Base-by-base conservation (phyloP, 1,284 basidiomycete species). In the Sphaerobolus stellatus region DNA sequence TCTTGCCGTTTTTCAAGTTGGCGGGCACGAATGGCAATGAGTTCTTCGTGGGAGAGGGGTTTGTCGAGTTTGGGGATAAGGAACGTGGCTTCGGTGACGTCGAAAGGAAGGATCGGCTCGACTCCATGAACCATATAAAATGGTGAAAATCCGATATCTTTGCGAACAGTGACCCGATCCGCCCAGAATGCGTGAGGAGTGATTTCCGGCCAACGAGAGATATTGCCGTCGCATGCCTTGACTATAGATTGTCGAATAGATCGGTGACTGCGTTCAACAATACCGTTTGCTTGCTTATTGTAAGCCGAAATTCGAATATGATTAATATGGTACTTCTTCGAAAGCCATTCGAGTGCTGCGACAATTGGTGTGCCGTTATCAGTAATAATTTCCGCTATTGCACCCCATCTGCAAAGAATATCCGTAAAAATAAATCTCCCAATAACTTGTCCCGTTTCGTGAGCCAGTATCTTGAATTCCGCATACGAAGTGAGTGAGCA, bases 241-340 rank as follows among this genome's bases (percentile, higher is more conserved):
- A 65, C 52, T 1, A 73, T 24, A 0, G 61, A 59, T 8, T 63
- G 49, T 0, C 59, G 56, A 0, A 73, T 43, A 0, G 64, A 62
- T 20, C 65, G 59, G 43, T 70, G 66, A 8, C 56, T 44, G 1
- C 65, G 57, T 57, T 75, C 71, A 0, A 66, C 62, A 0, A 62
- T 53, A 0, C 62, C 71, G 45, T 72, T 73, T 3, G 67, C 69
- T 58, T 72, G 50, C 0, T 66, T 68, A 52, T 72, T 66, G 49
- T 71, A 73, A 0, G 67, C 52, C 2, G 66, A 41, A 18, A 41
- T 41, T 6, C 40, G n/a, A 18, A 41, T 41, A 9, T 41, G 40
- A 6, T 18, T 6, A 22, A 70, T 59, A 1, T 56, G 43, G 41
- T 71, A 71, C 18, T 62, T 59, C 5, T 57, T 50, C 5, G 51